These are phyloP conservation scores for Hypoxylon lenormandii DNA, from an alignment of 495 filamentous ascomycete species.

Conservation along the genomic window DNA sequence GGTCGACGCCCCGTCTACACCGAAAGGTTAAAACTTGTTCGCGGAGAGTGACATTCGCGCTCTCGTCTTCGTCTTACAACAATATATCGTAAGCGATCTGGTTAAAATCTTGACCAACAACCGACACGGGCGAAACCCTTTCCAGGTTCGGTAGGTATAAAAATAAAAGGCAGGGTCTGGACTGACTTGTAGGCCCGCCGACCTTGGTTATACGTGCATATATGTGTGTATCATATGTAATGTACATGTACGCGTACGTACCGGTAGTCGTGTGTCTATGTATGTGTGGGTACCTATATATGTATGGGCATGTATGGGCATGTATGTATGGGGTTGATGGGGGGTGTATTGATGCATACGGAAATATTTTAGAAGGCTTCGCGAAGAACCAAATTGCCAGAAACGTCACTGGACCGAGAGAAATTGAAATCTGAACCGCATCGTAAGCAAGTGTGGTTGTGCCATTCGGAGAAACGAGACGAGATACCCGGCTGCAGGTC, in stretches of 20 bases:
- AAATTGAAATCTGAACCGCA: slow-evolving; percentile 47
- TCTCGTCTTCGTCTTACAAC: slow-evolving; percentile 5
- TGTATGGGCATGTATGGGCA: not conserved
- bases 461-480: slow-evolving; percentile 49
- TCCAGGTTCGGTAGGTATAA: slow-evolving; percentile 44
- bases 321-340: no score
- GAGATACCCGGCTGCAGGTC: slow-evolving; percentile 50
- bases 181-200: slow-evolving; percentile 17
- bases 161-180: slow-evolving; percentile 21
- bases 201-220: slow-evolving; percentile 4
- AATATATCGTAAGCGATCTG: slow-evolving; percentile 37
- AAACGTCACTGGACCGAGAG: slow-evolving; percentile 34
- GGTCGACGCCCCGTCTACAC: not conserved
- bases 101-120: slow-evolving; percentile 35
- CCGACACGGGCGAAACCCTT: slow-evolving; percentile 34
- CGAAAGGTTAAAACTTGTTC: not conserved
- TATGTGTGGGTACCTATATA: no score
- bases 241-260: slow-evolving; percentile 12
- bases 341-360: slow-evolving; percentile 13
- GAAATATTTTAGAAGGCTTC: slow-evolving; percentile 47
- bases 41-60: slow-evolving; percentile 12
- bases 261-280: slow-evolving; percentile 1
- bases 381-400: slow-evolving; percentile 42
- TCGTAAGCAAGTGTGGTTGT: slow-evolving; percentile 35
- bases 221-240: not conserved